Evolutionary conservation across 495 filamentous ascomycete genomes (phyloP).

Genomic region (Neurospora discreta): DNA sequence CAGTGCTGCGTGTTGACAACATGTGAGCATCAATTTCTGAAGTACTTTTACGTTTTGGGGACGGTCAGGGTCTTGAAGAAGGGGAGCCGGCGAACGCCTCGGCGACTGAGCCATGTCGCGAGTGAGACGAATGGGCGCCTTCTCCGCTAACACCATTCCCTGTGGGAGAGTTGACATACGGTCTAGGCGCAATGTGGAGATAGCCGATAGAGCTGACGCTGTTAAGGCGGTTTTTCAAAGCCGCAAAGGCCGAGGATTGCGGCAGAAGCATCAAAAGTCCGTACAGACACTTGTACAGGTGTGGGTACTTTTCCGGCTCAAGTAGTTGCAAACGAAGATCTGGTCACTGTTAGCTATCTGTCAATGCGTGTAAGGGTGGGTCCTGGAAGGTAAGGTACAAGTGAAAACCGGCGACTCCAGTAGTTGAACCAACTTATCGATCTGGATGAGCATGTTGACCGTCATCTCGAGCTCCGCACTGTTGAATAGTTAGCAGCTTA

Average conservation of each 20-base stretch:
- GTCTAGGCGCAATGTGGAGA: constrained; percentile 70
- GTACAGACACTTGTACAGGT: constrained; percentile 97
- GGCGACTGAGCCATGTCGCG: constrained; percentile 29
- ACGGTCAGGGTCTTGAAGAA: constrained; percentile 16
- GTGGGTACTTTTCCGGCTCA: constrained; percentile 93
- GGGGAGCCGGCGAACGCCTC: constrained; percentile 13
- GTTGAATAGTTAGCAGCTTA: constrained; percentile 6
- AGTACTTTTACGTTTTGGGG: constrained; percentile 14
- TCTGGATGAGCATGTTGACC: constrained; percentile 96
- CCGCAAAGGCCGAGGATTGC: constrained; percentile 93
- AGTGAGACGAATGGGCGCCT: constrained; percentile 14
- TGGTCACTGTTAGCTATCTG: constrained; percentile 22
- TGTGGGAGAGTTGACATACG: constrained; percentile 46
- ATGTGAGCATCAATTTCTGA: constrained; percentile 9
- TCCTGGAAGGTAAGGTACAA: constrained; percentile 41
- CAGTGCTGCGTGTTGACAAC: constrained; percentile 28
- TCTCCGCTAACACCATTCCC: background rate
- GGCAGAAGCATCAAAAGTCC: constrained; percentile 96
- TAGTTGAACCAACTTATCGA: constrained; percentile 96
- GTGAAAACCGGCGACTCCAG: constrained; percentile 98
- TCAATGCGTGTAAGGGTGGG: background rate
- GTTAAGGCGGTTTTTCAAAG: constrained; percentile 92
- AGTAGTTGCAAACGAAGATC: constrained; percentile 93
- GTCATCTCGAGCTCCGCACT: constrained; percentile 98
- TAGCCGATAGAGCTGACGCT: constrained; percentile 95